These are phyloP conservation scores for Sistotremastrum niveocremeum DNA, from an alignment of 768 basidiomycete species.

Conservation along the genomic window DNA sequence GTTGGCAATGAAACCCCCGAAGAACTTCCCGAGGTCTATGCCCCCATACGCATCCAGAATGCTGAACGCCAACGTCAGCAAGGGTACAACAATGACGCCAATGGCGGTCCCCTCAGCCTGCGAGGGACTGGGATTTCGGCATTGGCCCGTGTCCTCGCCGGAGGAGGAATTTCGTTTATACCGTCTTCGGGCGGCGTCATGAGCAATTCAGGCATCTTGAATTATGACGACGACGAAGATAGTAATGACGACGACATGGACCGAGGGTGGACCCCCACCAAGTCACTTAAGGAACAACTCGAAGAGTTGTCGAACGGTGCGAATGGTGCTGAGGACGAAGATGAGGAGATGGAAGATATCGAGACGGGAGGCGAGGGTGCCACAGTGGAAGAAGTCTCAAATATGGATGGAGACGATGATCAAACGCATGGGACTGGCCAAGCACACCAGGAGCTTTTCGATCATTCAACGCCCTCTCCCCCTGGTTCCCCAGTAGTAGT, in stretches of 20 bases:
- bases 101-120: slow-evolving; percentile 4
- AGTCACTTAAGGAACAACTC: slow-evolving; percentile 44
- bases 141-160: slow-evolving; percentile 42
- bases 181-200: slow-evolving; percentile 36
- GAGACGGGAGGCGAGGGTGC: slow-evolving; percentile 24
- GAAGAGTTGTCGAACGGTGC: slow-evolving; percentile 42
- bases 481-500: slow-evolving; percentile 10
- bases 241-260: slow-evolving; percentile 43
- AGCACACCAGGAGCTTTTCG: slow-evolving; percentile 13
- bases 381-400: neutral
- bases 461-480: slow-evolving; percentile 8
- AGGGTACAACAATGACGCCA: no score
- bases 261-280: slow-evolving; percentile 23
- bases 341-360: slow-evolving; percentile 6
- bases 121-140: slow-evolving; percentile 22
- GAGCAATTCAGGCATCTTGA: slow-evolving; percentile 35
- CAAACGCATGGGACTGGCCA: slow-evolving; percentile 18
- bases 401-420: neutral
- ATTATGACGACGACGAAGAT: slow-evolving; percentile 51
- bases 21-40: slow-evolving; percentile 62
- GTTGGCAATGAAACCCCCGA: slow-evolving; percentile 72
- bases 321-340: slow-evolving; percentile 18
- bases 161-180: slow-evolving; percentile 53
- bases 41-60: slow-evolving; percentile 35
- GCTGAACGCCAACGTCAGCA: no score